Evolutionary conservation across 2,329 filamentous ascomycete genomes (phyloP).

Genomic region (Pseudogymnoascus sp.): DNA sequence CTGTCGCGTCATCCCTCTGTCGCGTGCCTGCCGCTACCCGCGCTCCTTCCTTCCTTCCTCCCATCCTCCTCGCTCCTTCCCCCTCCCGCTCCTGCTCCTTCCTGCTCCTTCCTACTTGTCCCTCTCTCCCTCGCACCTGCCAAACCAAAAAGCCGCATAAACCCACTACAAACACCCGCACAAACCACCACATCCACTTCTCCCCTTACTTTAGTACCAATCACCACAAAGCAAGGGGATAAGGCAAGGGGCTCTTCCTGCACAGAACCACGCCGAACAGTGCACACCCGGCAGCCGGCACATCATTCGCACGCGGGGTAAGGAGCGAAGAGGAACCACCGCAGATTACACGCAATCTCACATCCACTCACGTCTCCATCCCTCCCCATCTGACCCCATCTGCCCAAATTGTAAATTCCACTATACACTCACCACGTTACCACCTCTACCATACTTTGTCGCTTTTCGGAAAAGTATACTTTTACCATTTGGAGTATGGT

Average conservation of each 20-base stretch:
- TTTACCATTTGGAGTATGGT: background rate
- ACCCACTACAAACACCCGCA: background rate
- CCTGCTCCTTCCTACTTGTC: background rate
- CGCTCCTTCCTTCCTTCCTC: background rate
- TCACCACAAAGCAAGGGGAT: too few relatives aligned
- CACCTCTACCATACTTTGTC: background rate
- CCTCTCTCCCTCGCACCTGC: background rate
- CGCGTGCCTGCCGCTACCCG: background rate
- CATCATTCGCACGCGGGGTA: conserved; percentile 83
- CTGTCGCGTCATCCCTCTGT: background rate
- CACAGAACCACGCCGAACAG: background rate
- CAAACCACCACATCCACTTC: background rate
- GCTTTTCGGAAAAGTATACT: background rate
- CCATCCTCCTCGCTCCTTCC: background rate
- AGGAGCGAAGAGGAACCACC: conserved; percentile 81
- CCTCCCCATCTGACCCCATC: background rate
- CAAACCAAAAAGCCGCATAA: background rate
- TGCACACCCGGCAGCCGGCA: conserved; percentile 3
- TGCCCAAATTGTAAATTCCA: background rate
- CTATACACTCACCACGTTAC: background rate
- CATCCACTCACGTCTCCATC: background rate
- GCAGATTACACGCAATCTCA: conserved; percentile 29
- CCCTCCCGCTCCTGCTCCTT: background rate
- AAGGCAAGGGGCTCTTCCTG: background rate
- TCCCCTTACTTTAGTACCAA: background rate